A percentile compares a stretch with the other conserved stretches of the same genome.
phyloP scores from a whole-genome alignment of 805 yeast genomes.

The Saccharomyces mikatae region DNA sequence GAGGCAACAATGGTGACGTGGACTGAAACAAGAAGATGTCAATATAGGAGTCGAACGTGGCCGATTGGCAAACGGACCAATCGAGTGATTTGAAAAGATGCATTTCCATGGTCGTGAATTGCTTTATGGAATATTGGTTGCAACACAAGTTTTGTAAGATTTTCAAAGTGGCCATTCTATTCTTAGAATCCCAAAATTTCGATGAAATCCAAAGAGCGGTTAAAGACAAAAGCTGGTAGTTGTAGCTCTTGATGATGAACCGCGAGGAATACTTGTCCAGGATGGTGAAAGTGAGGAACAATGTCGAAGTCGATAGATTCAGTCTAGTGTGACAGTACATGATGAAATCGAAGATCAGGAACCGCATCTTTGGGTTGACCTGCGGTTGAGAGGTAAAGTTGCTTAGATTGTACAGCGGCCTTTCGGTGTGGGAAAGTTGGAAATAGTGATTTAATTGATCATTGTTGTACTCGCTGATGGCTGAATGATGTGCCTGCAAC shows the following conservation, averaged over 20 bases:
- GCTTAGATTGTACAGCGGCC: conserved; percentile 21
- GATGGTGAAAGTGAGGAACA: conserved; percentile 59
- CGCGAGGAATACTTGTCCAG: conserved; percentile 82
- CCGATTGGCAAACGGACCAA: conserved; percentile 51
- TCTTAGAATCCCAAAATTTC: conserved; percentile 63
- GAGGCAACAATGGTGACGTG: conserved; percentile 3
- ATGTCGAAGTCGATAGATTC: conserved; percentile 55
- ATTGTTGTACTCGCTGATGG: conserved; percentile 39
- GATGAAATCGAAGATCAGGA: conserved; percentile 71
- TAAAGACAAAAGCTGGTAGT: conserved; percentile 78
- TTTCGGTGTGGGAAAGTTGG: not conserved
- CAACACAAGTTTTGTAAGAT: conserved; percentile 50
- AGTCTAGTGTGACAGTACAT: conserved; percentile 61
- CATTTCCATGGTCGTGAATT: conserved; percentile 61
- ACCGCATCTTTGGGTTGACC: conserved; percentile 49
- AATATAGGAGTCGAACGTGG: conserved; percentile 57
- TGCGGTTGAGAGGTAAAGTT: conserved; percentile 34
- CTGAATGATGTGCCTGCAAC: conserved; percentile 36
- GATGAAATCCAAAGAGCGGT: conserved; percentile 87
- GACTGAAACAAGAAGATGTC: conserved; percentile 40
- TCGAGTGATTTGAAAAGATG: conserved; percentile 53
- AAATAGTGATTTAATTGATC: conserved; percentile 32
- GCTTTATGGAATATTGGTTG: conserved; percentile 45
- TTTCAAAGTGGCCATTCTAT: conserved; percentile 47
- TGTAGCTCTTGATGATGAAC: conserved; percentile 70